These are phyloP conservation scores for Gastrolobium bilobum DNA, from an alignment of 306 rosid genomes.

Conservation along the genomic window DNA sequence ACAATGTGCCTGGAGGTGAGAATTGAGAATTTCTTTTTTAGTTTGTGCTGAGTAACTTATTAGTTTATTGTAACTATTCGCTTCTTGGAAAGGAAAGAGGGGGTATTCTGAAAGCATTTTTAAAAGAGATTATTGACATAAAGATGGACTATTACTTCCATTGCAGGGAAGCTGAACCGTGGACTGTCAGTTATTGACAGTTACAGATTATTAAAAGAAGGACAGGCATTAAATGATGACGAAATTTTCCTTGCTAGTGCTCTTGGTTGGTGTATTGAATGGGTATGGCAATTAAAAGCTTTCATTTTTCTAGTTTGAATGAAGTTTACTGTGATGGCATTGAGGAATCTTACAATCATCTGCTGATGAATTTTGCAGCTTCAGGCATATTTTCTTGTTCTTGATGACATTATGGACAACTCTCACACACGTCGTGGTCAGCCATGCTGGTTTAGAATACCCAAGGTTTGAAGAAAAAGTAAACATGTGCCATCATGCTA, in stretches of 20 bases:
- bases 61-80: conserved; percentile 12
- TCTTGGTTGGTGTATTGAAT: conserved; percentile 78
- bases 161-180: conserved; percentile 73
- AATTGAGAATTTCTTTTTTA: conserved; percentile 22
- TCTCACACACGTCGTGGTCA: conserved; percentile 74
- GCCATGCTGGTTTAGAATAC: conserved; percentile 70
- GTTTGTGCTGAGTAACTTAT: conserved; percentile 40
- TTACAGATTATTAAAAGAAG: conserved; percentile 62
- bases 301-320: conserved; percentile 21
- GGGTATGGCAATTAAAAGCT: conserved; percentile 53
- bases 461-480: conserved; percentile 59
- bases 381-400: conserved; percentile 73
- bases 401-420: conserved; percentile 71
- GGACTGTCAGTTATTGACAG: conserved; percentile 73
- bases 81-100: background rate
- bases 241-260: conserved; percentile 67
- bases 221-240: conserved; percentile 58
- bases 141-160: conserved; percentile 29
- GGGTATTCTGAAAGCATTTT: conserved; percentile 13
- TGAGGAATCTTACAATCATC: conserved; percentile 10
- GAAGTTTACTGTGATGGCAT: background rate
- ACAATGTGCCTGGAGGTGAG: conserved; percentile 95
- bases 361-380: conserved; percentile 61
- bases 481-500: background rate
- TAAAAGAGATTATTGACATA: conserved; percentile 34